Base-by-base conservation (phyloP, 352 stramenopile species). In the Phytophthora lateralis region DNA sequence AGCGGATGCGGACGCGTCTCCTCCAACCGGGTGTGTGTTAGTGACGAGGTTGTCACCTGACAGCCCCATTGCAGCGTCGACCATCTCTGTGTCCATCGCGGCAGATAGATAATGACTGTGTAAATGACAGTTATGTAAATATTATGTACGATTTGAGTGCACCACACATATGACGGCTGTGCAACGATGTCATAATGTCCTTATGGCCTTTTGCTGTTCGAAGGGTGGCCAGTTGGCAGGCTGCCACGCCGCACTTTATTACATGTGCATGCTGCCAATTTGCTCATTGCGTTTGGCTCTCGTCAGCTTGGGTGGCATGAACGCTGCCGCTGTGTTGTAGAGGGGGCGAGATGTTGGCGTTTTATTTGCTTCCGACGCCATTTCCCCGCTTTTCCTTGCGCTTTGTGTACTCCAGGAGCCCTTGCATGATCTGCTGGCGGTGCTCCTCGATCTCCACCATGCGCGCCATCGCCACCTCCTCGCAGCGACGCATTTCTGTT, bases 361-460 rank as follows among this genome's bases (percentile, higher is more conserved):
- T 17, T 32, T 26, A 18, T 63, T 60, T 62, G 34, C 17, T 56
- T 29, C 32, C 53, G 27, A 51, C 38, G 7, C 37, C 47, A 18
- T 38, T 56, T 37, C 52, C 55, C 1, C 49, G 50, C 52, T 66
- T 24, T 42, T 87, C 72, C 61, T 89, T 90, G 18, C 81, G 80
- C 17, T 86, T 65, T 41, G 78, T 75, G 62, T 81, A 76, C 43
- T 88, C 71, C 38, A 89, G 26, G 6, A 92, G 66, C 26, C 74
- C 80, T 42, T 90, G 73, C 69, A 81, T 80, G 27, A 90, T 76
- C 21, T 86, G 69, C 17, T 88, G 57, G 7, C 81, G 80, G 39
- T 88, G 79, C 60, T 89, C 67, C 37, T 89, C 75, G 15, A 92
- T 73, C 51, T 89, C 71, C 35, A 80, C 51, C 52, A 92, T 72